Percentiles rank a stretch among this genome's conserved stretches.
Evolutionary conservation across 108 stramenopile species (phyloP).

Genomic region (Cyclotella atomus): DNA sequence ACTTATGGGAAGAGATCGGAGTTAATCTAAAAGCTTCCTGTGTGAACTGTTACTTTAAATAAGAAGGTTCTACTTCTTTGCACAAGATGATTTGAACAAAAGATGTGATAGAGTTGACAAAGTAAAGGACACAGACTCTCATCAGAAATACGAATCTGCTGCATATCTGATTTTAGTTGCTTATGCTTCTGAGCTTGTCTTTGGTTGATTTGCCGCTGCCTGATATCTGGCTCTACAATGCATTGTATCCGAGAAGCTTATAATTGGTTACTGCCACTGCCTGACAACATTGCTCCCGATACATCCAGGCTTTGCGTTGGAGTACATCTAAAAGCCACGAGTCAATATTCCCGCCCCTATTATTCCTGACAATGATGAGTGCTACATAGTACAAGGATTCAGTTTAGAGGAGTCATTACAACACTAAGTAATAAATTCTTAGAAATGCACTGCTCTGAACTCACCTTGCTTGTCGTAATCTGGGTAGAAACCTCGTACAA

Average conservation of each 20-base stretch:
- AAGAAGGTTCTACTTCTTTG: too few relatives aligned
- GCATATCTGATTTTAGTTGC: too few relatives aligned
- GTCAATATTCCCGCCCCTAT: slow-evolving; percentile 79
- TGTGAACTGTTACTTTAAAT: too few relatives aligned
- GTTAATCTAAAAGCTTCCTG: too few relatives aligned
- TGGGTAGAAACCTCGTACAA: slow-evolving; percentile 71
- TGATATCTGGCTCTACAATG: too few relatives aligned
- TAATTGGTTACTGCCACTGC: slow-evolving; percentile 48
- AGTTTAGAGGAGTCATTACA: background rate
- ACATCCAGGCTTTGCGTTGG: slow-evolving; percentile 79
- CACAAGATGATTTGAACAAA: too few relatives aligned
- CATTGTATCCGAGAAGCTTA: slow-evolving; percentile 81
- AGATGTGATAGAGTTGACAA: too few relatives aligned
- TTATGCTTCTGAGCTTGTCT: too few relatives aligned
- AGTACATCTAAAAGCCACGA: slow-evolving; percentile 72
- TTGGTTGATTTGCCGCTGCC: too few relatives aligned
- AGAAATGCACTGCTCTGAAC: background rate
- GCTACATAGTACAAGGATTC: slow-evolving; percentile 3
- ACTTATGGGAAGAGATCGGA: too few relatives aligned
- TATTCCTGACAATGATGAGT: slow-evolving; percentile 73
- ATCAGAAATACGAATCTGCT: too few relatives aligned
- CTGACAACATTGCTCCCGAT: slow-evolving; percentile 67
- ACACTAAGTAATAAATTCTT: background rate
- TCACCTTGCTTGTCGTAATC: slow-evolving; percentile 71
- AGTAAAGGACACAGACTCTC: too few relatives aligned